A percentile compares a stretch with the other conserved stretches of the same genome.
Evolutionary conservation across 192 early-diverging fungal species (phyloP).

Genomic region (Linderina pennispora): DNA sequence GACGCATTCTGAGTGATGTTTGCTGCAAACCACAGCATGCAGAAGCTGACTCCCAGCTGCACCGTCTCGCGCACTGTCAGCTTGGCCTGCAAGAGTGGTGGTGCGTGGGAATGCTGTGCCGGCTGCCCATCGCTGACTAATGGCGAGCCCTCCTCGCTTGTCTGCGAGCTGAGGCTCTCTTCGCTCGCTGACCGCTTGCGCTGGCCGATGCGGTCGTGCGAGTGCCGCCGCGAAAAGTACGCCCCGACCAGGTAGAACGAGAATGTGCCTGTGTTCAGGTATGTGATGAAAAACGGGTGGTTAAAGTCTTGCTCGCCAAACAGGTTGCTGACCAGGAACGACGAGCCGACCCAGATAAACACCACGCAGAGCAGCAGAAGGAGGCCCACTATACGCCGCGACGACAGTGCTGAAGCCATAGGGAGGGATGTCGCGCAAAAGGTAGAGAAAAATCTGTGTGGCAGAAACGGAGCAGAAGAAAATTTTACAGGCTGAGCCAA

Average conservation of each 20-base stretch:
- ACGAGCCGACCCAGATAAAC: constrained; percentile 72
- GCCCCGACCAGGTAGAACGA: constrained; percentile 57
- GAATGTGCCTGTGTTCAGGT: constrained; percentile 70
- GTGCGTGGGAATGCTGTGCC: too few relatives aligned
- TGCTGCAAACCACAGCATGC: constrained; percentile 76
- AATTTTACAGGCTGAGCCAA: too few relatives aligned
- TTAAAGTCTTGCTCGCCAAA: constrained; percentile 64
- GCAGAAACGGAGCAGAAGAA: too few relatives aligned
- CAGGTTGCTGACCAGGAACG: constrained; percentile 71
- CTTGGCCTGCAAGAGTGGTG: constrained; percentile 2
- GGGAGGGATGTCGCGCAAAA: too few relatives aligned
- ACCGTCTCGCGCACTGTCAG: constrained; percentile 49
- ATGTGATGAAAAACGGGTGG: constrained; percentile 74
- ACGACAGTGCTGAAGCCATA: neutral
- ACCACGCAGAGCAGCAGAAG: constrained; percentile 61
- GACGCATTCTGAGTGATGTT: constrained; percentile 69
- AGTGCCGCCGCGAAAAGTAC: constrained; percentile 4
- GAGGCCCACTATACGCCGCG: constrained; percentile 58
- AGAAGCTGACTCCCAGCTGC: constrained; percentile 58
- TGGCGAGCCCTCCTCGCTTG: constrained; percentile 2
- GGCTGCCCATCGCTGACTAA: constrained; percentile 2
- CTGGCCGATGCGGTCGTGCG: neutral
- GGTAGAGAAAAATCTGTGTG: too few relatives aligned
- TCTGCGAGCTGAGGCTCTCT: constrained; percentile 1
- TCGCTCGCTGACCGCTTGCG: constrained; percentile 26